Evolutionary conservation across 2,329 filamentous ascomycete genomes (phyloP).

Genomic region (Aureobasidium namibiae): DNA sequence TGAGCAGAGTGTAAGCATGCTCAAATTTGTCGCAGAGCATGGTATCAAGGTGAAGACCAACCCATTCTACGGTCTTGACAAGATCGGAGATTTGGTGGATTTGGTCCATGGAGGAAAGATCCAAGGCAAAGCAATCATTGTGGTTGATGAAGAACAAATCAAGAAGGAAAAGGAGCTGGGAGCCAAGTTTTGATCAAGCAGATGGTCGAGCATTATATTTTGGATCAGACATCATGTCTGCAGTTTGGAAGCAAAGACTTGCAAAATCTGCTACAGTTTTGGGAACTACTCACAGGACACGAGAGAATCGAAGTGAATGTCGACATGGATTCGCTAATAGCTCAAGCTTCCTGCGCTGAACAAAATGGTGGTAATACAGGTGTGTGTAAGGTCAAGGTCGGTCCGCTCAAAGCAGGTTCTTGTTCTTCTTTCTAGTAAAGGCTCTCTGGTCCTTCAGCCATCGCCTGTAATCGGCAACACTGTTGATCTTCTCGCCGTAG

Average conservation of each 20-base stretch:
- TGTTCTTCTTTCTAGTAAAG: conserved; percentile 81
- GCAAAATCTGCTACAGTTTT: too few species aligned
- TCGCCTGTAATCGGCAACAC: conserved; percentile 79
- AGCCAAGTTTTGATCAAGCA: conserved; percentile 23
- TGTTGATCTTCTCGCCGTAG: conserved; percentile 97
- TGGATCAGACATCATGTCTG: neutral
- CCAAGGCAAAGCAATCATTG: conserved; percentile 46
- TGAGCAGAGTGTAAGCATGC: conserved; percentile 27
- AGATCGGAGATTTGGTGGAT: conserved; percentile 43
- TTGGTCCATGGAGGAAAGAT: conserved; percentile 46
- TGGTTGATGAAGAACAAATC: conserved; percentile 43
- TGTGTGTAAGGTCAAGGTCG: neutral
- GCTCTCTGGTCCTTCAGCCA: conserved; percentile 98
- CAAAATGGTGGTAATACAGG: conserved; percentile 1
- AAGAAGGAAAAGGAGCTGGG: conserved; percentile 34
- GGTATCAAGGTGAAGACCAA: conserved; percentile 44
- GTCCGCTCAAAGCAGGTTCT: conserved; percentile 47
- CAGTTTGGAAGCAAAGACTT: neutral
- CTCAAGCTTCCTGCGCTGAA: conserved; percentile 5
- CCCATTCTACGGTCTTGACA: conserved; percentile 44
- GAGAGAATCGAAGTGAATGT: neutral
- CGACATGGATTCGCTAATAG: conserved; percentile 2
- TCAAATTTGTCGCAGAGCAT: conserved; percentile 28
- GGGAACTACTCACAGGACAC: neutral
- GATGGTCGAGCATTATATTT: neutral